Base-by-base conservation (phyloP, 306 rosid genomes). In the Alnus rubra region DNA sequence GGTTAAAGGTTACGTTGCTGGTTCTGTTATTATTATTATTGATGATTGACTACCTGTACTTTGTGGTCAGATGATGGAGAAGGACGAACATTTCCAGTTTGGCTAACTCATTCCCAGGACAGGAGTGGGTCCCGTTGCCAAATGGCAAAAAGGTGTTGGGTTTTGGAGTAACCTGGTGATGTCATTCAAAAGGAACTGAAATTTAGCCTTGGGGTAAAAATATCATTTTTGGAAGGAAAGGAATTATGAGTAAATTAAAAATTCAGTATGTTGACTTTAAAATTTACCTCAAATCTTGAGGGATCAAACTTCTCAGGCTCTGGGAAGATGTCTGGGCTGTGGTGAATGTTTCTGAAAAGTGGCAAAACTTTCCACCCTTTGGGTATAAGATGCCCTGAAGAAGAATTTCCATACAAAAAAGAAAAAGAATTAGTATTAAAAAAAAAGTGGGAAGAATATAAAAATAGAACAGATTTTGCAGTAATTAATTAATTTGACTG, bases 281-380 rank as follows among this genome's bases (percentile, higher is more conserved):
- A 55, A 82, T 71, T 92, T 81, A 89, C 97, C 99, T 91, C 95
- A 86, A 95, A 95, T 86, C 99, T 91, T 7, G 97, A 88, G 71
- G 99, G 98, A 75, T 95, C 98, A 81, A 95, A 95, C 58, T 89
- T 93, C 47, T 90, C 91, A 53, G 99, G 98, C 19, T 90, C 91
- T 6, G 92, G 88, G 68, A 95, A 95, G 83, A 79, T 83, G 1
- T 93, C 92, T 52, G 98, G 88, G 78, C 90, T 91, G 80, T 91
- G 98, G 82, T 95, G 99, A 74, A 95, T 95, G 79, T 95, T 93
- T 80, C 99, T 91, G 89, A 95, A 93, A 0, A 95, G 90, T 54
- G 99, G 99, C 11, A 95, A 81, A 12, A 95, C 98, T 86, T 95
- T 95, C 99, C 99, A 95, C 71, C 99, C 99, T 80, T 93, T 95